Evolutionary conservation across 2,329 filamentous ascomycete genomes (phyloP).

Genomic region (Fusarium circinatum): DNA sequence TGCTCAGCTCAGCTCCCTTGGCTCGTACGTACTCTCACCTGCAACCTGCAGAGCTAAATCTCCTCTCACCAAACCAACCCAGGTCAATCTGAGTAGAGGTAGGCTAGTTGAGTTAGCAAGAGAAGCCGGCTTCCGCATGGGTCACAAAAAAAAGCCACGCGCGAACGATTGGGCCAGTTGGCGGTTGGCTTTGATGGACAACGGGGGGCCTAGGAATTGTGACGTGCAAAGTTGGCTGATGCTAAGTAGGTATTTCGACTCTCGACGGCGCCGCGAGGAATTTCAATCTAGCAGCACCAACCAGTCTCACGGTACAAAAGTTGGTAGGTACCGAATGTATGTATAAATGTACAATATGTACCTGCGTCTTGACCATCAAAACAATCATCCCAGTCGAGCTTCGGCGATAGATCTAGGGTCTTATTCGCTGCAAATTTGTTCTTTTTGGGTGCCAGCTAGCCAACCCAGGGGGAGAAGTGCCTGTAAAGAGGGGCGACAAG

Average conservation of each 20-base stretch:
- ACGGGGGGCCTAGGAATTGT: conserved; percentile 37
- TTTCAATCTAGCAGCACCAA: conserved; percentile 22
- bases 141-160: conserved; percentile 39
- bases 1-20: conserved; percentile 13
- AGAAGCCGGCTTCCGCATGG: conserved; percentile 37
- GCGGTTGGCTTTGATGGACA: conserved; percentile 30
- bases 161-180: conserved; percentile 31
- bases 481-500: conserved; percentile 32
- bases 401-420: conserved; percentile 18
- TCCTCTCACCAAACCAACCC: conserved; percentile 26
- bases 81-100: conserved; percentile 29
- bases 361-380: conserved; percentile 21
- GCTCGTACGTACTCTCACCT: conserved; percentile 4
- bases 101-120: conserved; percentile 28
- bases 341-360: background rate
- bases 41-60: conserved; percentile 20
- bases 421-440: conserved; percentile 12
- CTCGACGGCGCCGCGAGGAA: conserved; percentile 35
- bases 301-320: background rate
- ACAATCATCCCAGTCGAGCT: conserved; percentile 19
- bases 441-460: background rate
- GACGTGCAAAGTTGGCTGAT: conserved; percentile 41
- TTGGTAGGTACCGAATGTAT: background rate
- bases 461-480: conserved; percentile 15
- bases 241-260: conserved; percentile 32